These are phyloP conservation scores for Drosera spatulata DNA, from an alignment of 179 eudicot species.

Conservation along the genomic window DNA sequence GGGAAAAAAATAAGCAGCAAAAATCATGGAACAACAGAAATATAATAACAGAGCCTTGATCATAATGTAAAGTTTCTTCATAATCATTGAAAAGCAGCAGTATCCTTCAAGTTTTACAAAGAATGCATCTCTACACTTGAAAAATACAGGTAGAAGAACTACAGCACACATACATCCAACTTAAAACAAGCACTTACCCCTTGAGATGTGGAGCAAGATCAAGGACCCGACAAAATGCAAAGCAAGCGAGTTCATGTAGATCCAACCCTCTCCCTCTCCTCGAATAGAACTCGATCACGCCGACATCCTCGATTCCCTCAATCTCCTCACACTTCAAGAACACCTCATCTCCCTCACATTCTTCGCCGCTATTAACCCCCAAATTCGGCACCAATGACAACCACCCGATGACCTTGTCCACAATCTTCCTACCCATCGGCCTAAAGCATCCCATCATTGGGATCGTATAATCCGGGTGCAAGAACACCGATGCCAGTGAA, in stretches of 20 bases:
- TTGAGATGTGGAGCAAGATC: constrained; percentile 56
- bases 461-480: constrained; percentile 74
- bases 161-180: too few species aligned
- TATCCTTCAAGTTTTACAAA: too few species aligned
- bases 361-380: constrained; percentile 25
- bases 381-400: constrained; percentile 48
- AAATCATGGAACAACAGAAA: too few species aligned
- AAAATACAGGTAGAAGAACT: too few species aligned
- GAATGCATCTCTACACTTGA: too few species aligned
- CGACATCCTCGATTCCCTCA: constrained; percentile 23
- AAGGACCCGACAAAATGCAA: constrained; percentile 75
- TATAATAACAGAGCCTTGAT: too few species aligned
- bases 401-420: constrained; percentile 36
- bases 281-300: constrained; percentile 45
- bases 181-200: constrained; percentile 33
- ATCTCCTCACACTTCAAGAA: constrained; percentile 30
- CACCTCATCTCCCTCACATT: constrained; percentile 24
- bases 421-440: constrained; percentile 46
- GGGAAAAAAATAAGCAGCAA: too few species aligned
- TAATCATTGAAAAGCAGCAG: too few species aligned
- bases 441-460: constrained; percentile 83
- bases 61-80: too few species aligned
- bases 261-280: constrained; percentile 49
- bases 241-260: constrained; percentile 78
- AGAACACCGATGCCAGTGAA: constrained; percentile 42